These are phyloP conservation scores for Pestalotiopsis sp. DNA, from an alignment of 2,329 filamentous ascomycete genomes.

Conservation along the genomic window DNA sequence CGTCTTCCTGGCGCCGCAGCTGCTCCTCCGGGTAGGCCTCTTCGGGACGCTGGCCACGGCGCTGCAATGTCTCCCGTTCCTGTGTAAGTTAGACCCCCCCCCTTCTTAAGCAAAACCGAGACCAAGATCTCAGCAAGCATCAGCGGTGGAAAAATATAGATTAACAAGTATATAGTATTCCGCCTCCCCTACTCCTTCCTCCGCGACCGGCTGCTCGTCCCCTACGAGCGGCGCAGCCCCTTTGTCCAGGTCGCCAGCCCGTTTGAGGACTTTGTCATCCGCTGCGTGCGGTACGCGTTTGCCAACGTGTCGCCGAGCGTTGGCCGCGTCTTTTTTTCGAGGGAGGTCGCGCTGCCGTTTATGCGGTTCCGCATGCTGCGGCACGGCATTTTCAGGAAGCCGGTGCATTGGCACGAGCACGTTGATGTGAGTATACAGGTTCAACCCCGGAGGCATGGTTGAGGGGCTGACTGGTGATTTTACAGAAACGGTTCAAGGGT, in stretches of 20 bases:
- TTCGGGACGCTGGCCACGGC: slow-evolving; percentile 60
- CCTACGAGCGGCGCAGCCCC: slow-evolving; percentile 48
- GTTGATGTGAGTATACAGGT: slow-evolving; percentile 30
- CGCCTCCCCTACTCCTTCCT: slow-evolving; percentile 62
- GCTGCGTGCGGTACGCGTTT: slow-evolving; percentile 80
- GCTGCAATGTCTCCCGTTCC: slow-evolving; percentile 68
- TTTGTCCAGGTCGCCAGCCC: slow-evolving; percentile 72
- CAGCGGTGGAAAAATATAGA: too few species aligned
- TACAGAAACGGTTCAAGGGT: slow-evolving; percentile 60
- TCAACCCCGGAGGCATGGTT: too few species aligned
- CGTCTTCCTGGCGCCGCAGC: slow-evolving; percentile 70
- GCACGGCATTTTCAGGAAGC: slow-evolving; percentile 66
- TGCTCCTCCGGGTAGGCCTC: slow-evolving; percentile 69
- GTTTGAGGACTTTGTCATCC: slow-evolving; percentile 78
- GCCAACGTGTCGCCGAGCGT: slow-evolving; percentile 69
- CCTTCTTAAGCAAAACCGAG: too few species aligned
- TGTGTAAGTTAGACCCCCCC: slow-evolving; percentile 55
- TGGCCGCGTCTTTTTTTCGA: slow-evolving; percentile 78
- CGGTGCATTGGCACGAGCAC: slow-evolving; percentile 65
- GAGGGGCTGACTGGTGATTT: too few species aligned
- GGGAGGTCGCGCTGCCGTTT: slow-evolving; percentile 73
- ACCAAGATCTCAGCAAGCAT: too few species aligned
- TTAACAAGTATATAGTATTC: too few species aligned
- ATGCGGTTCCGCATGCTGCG: slow-evolving; percentile 75
- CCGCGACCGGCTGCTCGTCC: slow-evolving; percentile 55